Evolutionary conservation across 257 asterid species (phyloP).

Genomic region (Primulina huaijiensis): DNA sequence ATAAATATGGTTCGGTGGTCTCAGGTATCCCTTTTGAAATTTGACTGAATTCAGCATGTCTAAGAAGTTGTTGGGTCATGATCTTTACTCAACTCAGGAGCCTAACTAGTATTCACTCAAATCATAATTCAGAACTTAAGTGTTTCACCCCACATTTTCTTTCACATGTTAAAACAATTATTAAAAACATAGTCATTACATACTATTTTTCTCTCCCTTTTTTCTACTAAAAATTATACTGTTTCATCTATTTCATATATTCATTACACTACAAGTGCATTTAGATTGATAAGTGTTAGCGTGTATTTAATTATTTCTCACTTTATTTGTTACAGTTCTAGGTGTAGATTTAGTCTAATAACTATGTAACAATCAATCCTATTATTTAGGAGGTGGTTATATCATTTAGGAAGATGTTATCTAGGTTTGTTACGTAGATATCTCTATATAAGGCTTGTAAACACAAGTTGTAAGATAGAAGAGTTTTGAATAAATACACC

Average conservation of each 20-base stretch:
- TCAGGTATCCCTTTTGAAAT: conserved; percentile 50
- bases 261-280: background rate
- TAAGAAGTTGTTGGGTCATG: background rate
- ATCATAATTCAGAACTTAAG: background rate
- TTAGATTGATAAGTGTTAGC: background rate
- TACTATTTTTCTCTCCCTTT: background rate
- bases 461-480: too few species aligned
- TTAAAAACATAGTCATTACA: background rate
- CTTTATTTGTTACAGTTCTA: too few species aligned
- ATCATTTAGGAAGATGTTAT: too few species aligned
- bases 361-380: too few species aligned
- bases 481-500: too few species aligned
- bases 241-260: too few species aligned
- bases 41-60: conserved; percentile 1
- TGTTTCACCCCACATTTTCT: background rate
- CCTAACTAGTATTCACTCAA: background rate
- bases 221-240: background rate
- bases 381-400: too few species aligned
- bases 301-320: too few species aligned
- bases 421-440: too few species aligned
- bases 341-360: too few species aligned
- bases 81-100: background rate
- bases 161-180: background rate
- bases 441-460: too few species aligned
- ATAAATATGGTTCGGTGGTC: conserved; percentile 69